These are phyloP conservation scores for Hamiltosporidium tvaerminnensis DNA, from an alignment of 371 early-diverging fungal species.

Conservation along the genomic window DNA sequence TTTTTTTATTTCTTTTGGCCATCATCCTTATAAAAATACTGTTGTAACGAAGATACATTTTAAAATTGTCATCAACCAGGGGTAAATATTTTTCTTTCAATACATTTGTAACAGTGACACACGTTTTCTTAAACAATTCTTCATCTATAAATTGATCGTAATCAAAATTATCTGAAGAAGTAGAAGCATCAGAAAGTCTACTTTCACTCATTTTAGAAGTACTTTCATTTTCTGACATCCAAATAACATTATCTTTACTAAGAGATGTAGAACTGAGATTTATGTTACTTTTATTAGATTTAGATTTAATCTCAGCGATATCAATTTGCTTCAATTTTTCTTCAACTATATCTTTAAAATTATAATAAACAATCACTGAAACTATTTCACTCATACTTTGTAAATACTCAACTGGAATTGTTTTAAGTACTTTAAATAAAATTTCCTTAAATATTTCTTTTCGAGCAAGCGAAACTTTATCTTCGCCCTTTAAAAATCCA, in stretches of 20 bases:
- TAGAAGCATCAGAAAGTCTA: conserved; percentile 1
- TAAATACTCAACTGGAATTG: conserved; percentile 26
- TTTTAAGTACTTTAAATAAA: conserved; percentile 15
- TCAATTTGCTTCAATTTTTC: background rate
- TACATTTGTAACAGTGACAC: conserved; percentile 22
- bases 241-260: conserved; percentile 4
- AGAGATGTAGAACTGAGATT: background rate
- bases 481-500: background rate
- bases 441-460: conserved; percentile 17
- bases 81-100: conserved; percentile 29
- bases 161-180: background rate
- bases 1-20: conserved; percentile 21
- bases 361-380: conserved; percentile 30
- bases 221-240: conserved; percentile 5
- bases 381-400: conserved; percentile 48
- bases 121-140: conserved; percentile 1
- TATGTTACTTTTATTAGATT: background rate
- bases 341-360: conserved; percentile 15
- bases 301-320: background rate
- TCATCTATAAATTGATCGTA: conserved; percentile 1
- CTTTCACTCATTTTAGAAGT: background rate
- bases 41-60: conserved; percentile 27
- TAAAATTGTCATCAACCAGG: conserved; percentile 27
- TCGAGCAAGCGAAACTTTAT: background rate
- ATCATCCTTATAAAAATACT: conserved; percentile 39